Conservation (phyloP, 768 basidiomycete species). For the Leccinum fibrillosum region DNA sequence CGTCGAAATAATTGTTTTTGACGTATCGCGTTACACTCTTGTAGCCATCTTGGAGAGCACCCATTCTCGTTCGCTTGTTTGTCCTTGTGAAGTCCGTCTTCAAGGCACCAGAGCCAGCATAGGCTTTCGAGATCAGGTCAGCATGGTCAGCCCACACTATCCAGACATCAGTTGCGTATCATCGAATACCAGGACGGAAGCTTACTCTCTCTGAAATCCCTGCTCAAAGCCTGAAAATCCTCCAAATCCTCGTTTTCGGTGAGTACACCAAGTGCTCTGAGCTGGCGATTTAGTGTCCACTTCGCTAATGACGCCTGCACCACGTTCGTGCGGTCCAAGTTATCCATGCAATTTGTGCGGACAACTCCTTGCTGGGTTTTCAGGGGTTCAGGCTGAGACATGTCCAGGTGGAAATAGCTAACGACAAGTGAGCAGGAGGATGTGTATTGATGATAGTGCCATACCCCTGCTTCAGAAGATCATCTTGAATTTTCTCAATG, state of each 20-base stretch:
- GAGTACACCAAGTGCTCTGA: slow-evolving; percentile 71
- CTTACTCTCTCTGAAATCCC: slow-evolving; percentile 86
- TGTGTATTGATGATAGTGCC: not conserved
- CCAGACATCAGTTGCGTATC: slow-evolving; percentile 8
- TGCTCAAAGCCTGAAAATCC: slow-evolving; percentile 74
- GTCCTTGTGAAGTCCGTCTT: slow-evolving; percentile 98
- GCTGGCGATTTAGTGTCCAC: slow-evolving; percentile 76
- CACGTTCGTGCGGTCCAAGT: slow-evolving; percentile 94
- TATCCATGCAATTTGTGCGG: slow-evolving; percentile 98
- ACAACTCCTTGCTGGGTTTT: slow-evolving; percentile 72
- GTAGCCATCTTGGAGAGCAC: slow-evolving; percentile 77
- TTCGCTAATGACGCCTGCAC: slow-evolving; percentile 90
- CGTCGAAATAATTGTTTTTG: slow-evolving; percentile 97
- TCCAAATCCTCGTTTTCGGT: slow-evolving; percentile 71
- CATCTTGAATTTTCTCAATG: slow-evolving; percentile 70
- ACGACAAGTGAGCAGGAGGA: slow-evolving; percentile 5
- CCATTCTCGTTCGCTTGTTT: slow-evolving; percentile 80
- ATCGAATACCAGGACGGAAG: slow-evolving; percentile 1
- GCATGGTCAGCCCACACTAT: slow-evolving; percentile 98
- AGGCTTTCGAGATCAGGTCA: slow-evolving; percentile 84
- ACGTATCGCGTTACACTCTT: slow-evolving; percentile 85
- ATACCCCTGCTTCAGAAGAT: slow-evolving; percentile 67
- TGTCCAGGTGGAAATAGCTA: slow-evolving; percentile 78
- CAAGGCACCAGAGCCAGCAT: slow-evolving; percentile 92
- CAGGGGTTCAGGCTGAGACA: slow-evolving; percentile 43